Evolutionary conservation across 176 grass and related monocot genomes (phyloP).

Genomic region (Triticum urartu): DNA sequence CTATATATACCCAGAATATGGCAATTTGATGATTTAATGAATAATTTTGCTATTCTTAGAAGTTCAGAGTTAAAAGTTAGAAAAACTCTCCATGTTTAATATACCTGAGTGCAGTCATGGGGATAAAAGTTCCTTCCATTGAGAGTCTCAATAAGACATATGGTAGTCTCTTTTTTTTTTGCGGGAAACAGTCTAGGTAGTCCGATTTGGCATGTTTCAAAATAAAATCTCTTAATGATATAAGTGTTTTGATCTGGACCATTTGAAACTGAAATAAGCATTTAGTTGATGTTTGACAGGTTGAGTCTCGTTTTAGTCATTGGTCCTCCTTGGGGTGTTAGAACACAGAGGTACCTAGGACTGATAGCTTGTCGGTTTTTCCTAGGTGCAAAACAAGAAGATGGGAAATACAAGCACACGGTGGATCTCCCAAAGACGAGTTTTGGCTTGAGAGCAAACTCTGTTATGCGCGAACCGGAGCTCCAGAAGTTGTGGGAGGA

Average conservation of each 20-base stretch:
- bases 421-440: slow-evolving; percentile 87
- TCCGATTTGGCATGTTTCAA: background rate
- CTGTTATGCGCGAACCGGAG: slow-evolving; percentile 77
- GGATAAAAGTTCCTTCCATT: background rate
- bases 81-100: background rate
- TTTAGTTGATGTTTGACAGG: background rate
- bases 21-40: background rate
- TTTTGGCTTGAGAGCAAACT: slow-evolving; percentile 89
- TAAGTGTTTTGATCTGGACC: background rate
- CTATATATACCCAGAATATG: background rate
- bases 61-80: background rate
- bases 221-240: background rate
- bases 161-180: background rate
- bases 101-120: background rate
- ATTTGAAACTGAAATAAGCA: background rate
- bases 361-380: slow-evolving; percentile 13
- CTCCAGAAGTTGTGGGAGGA: slow-evolving; percentile 95
- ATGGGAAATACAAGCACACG: slow-evolving; percentile 92
- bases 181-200: background rate
- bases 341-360: background rate
- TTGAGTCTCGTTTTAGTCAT: background rate
- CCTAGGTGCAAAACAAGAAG: slow-evolving; percentile 70
- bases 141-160: background rate
- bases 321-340: background rate
- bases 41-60: background rate